A percentile compares a stretch with the other conserved stretches of the same genome.
Conservation (phyloP, 1,284 basidiomycete genomes). For the Sphaerobolus stellatus region DNA sequence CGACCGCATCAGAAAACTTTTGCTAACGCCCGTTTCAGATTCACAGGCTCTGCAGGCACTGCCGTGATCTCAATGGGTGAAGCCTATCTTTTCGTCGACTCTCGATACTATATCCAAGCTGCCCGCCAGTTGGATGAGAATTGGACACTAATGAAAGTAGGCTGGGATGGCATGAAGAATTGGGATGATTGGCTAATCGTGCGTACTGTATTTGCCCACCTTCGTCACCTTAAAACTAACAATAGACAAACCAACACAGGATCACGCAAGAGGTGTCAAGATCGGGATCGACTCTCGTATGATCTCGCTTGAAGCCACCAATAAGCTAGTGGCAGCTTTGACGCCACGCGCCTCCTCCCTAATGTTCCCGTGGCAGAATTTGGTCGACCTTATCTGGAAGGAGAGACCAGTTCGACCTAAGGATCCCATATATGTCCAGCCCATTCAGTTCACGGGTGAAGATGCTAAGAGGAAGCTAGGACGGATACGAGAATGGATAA, state of each 20-base stretch:
- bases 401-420: slow-evolving; percentile 68
- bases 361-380: slow-evolving; percentile 72
- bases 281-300: slow-evolving; percentile 91
- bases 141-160: slow-evolving; percentile 76
- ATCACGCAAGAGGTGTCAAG: slow-evolving; percentile 51
- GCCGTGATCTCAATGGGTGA: slow-evolving; percentile 70
- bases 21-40: slow-evolving; percentile 45
- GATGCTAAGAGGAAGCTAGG: slow-evolving; percentile 59
- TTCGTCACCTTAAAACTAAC: too few species aligned
- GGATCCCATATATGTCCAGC: slow-evolving; percentile 74
- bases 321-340: slow-evolving; percentile 57
- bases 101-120: slow-evolving; percentile 89
- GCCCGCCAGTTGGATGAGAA: slow-evolving; percentile 71
- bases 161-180: slow-evolving; percentile 60
- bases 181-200: slow-evolving; percentile 79
- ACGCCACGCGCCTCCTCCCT: slow-evolving; percentile 55
- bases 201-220: slow-evolving; percentile 27
- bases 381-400: slow-evolving; percentile 84
- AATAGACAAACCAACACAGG: slow-evolving; percentile 39
- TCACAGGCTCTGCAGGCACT: slow-evolving; percentile 83
- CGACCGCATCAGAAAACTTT: not conserved
- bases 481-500: slow-evolving; percentile 63
- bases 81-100: slow-evolving; percentile 81
- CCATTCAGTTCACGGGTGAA: slow-evolving; percentile 65
- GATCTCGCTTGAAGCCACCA: slow-evolving; percentile 73